Evolutionary conservation across 2,329 filamentous ascomycete species (phyloP), one percentile per base, ranked within the genome.

Genomic region (Orbilia blumenaviensis): DNA sequence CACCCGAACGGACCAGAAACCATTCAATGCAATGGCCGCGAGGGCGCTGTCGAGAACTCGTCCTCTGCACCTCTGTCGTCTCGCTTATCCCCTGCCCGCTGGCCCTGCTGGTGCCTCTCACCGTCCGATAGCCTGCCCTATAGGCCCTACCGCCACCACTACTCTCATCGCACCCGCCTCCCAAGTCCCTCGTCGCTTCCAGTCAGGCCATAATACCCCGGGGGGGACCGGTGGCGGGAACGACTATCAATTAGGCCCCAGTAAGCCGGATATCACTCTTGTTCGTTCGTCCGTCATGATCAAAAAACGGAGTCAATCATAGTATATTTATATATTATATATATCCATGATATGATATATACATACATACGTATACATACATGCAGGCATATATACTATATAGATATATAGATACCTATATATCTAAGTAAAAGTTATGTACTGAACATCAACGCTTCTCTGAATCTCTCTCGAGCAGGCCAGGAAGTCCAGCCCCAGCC

Each of bases 161-260:
- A n/a, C n/a, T 38, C 18, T 8, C 52, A 14, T 36, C 12, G 14
- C 41, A 10, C 2, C 23, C 16, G 46, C 23, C 16, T 38, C 54
- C 56, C 52, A 29, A 5, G 27, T 27, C 21, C 21, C 41, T 38
- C 66, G 44, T 25, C 58, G 66, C 16, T 58, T 46, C 18, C 78
- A 79, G 56, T 69, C 34, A n/a, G 63, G 46, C 25, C 44, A 77
- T 16, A 64, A 64, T 23, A 56, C 48, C 6, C 32, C 69, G 10
- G 62, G 42, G 12, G 54, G 75, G 8, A 64, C 68, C 2, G 79
- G 79, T 18, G 79, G 79, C 12, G 77, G 71, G 6, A 78, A 66
- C 42, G 79, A 80, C 67, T 80, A 80, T 68, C 79, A 79, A 52
- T 67, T 80, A 32, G 79, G 79, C 10, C 79, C 80, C 14, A 64